Conservation (phyloP, 768 basidiomycete genomes). For the Candolleomyces aberdarensis region DNA sequence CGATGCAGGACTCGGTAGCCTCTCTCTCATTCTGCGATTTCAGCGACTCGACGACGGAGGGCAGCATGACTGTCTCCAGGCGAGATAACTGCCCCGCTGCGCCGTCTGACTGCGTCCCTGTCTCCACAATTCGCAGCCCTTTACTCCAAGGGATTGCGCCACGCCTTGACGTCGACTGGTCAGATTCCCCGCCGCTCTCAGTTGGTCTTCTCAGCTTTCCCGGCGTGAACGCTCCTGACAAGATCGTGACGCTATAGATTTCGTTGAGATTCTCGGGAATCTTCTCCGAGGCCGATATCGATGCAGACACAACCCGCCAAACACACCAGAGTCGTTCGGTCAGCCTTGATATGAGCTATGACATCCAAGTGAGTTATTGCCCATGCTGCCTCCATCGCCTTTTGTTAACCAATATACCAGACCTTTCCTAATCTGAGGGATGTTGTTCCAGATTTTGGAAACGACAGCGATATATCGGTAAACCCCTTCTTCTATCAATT, state of each 20-base stretch:
- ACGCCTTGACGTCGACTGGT: constrained; percentile 10
- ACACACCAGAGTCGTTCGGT: constrained; percentile 3
- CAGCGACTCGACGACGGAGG: constrained; percentile 6
- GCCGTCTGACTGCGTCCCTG: too few relatives aligned
- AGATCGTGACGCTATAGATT: not conserved
- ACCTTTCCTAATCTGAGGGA: constrained; percentile 39
- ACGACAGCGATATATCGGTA: constrained; percentile 47
- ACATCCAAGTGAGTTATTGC: constrained; percentile 33
- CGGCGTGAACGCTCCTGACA: not conserved
- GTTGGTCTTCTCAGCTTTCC: not conserved
- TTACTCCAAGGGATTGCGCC: not conserved
- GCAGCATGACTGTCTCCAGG: not conserved
- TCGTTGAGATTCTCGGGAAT: constrained; percentile 4
- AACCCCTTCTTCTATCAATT: constrained; percentile 10
- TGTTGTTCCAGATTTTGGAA: constrained; percentile 42
- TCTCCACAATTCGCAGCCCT: not conserved
- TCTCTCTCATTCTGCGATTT: constrained; percentile 6
- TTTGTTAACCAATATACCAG: constrained; percentile 18
- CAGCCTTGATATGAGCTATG: constrained; percentile 33
- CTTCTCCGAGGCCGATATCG: not conserved
- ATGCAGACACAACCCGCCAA: constrained; percentile 1
- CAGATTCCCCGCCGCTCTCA: constrained; percentile 6
- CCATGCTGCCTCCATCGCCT: not conserved
- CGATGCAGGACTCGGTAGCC: not conserved
- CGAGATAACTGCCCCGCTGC: too few relatives aligned